Base-by-base conservation (phyloP, 139 green algal genomes). In the Asterochloris sp. region DNA sequence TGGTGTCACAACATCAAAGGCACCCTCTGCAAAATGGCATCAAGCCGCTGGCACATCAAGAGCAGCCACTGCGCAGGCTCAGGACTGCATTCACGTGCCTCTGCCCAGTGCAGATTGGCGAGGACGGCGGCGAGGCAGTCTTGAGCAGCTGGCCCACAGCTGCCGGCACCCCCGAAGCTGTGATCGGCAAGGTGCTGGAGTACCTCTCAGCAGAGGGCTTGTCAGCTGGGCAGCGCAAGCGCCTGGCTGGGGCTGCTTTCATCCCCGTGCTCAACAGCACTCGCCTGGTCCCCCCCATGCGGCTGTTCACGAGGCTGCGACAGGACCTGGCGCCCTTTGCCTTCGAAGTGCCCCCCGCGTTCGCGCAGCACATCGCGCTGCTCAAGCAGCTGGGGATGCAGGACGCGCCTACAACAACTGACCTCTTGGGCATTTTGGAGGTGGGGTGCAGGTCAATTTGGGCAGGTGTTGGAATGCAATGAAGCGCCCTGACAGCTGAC, bases 231-330 rank as follows among this genome's bases (percentile, higher is more conserved):
- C 86, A 89, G 77, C 62, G 64, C 9, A 54, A 12, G 27, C 19
- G 60, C 62, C 17, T 54, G 38, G 38, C 38, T 54, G 38, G 38
- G 38, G 38, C 38, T 38, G 62, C 85, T 0, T 89, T 96, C 26
- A 74, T 96, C 1, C 92, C 92, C 1, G 92, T 95, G 24, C 88
- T 87, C 69, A 90, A 92, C 60, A 79, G 80, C 63, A 93, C 83
- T 14, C 73, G 85, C 24, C 85, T 95, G 61, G 91, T 90, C 29
- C 60, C 88, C 13, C 87, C 91, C 6, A 21, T 61, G 6, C 74
- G 79, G 21, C 82, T 95, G 69, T 94, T 89, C 73, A 71, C 88
- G 66, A 86, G 91, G 9, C 86, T 94, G 62, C 38, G 73, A 74
- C 54, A 83, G 76, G 83, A 84, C 63, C 88, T 96, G 69, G 78